Base-by-base conservation (phyloP, 2,329 filamentous ascomycete species). In the Orbilia oligospora region DNA sequence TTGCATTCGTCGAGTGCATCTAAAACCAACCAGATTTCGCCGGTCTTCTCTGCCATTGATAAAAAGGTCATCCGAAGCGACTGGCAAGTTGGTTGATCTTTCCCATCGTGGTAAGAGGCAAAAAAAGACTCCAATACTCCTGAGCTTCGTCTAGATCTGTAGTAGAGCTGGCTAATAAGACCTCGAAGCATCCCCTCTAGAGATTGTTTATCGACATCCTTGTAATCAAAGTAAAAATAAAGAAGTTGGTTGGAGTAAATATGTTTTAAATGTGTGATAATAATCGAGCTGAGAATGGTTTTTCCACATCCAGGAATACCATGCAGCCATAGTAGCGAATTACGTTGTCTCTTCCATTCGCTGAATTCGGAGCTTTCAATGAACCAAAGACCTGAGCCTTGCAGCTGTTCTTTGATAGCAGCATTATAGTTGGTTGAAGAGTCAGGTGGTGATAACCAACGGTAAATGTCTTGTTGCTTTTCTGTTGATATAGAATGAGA, bases 291-390 rank as follows among this genome's bases (percentile, higher is more conserved):
- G 0, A 86, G 81, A 66, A 86, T 81, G 0, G 84, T 86, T 77
- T 86, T 86, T 10, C 86, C 85, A 61, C 85, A 86, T 44, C 85
- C 85, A 18, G 84, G 82, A 22, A 85, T 85, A 0, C 85, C 84
- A 79, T 85, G 70, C 5, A 86, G 82, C 84, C 84, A 86, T 0
- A 86, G 71, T 68, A 82, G 82, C 5, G 83, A 84, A 12, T 81
- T 81, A 16, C 63, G 33, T 14, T 58, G 49, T 0, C 36, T 78
- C 71, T 83, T 85, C 85, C 84, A 86, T 12, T 53, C 51, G 0
- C 12, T 14, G 69, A 84, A 86, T 3, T 69, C 18, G 5, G 77
- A 33, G n/a, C 80, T 79, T 16, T 83, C 16, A 5, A 86, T 80
- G 8, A 86, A 73, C 84, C 85, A 86, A 6, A 80, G 61, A 0